A percentile compares a stretch with the other conserved stretches of the same genome.
Evolutionary conservation across 2,329 filamentous ascomycete genomes (phyloP).

Genomic region (Trichoderma brevicompactum): DNA sequence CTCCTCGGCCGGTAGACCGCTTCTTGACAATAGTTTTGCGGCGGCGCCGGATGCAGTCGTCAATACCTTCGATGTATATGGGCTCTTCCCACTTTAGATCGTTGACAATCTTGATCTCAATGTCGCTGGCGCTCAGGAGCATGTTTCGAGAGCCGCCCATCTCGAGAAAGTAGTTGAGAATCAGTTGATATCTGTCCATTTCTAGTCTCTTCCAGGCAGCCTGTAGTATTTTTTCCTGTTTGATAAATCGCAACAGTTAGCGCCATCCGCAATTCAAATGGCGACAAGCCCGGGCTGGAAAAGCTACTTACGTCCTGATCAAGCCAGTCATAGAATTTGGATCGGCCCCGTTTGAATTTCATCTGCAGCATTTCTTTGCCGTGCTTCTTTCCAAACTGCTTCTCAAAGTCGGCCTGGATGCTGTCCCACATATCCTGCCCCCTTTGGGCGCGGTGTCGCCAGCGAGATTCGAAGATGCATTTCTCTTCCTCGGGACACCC

Average conservation of each 20-base stretch:
- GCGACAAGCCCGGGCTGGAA: background rate
- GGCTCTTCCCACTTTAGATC: constrained; percentile 48
- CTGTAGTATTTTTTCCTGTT: constrained; percentile 47
- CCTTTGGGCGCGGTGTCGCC: constrained; percentile 50
- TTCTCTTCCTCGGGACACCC: constrained; percentile 54
- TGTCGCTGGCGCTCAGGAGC: constrained; percentile 54
- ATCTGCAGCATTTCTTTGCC: constrained; percentile 60
- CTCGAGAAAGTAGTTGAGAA: constrained; percentile 53
- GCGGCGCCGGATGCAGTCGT: constrained; percentile 46
- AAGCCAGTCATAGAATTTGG: constrained; percentile 55
- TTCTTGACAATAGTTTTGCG: constrained; percentile 45
- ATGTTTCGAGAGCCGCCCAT: constrained; percentile 54
- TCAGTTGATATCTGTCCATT: constrained; percentile 48
- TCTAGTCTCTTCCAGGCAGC: constrained; percentile 49
- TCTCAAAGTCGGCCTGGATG: constrained; percentile 51
- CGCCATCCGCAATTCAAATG: background rate
- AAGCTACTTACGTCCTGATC: constrained; percentile 52
- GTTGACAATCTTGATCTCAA: constrained; percentile 55
- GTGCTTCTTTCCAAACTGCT: constrained; percentile 42
- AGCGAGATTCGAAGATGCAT: constrained; percentile 55
- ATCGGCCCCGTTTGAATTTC: constrained; percentile 57
- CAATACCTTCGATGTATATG: constrained; percentile 47
- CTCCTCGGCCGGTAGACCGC: constrained; percentile 33
- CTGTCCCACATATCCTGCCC: constrained; percentile 64
- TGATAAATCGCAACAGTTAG: background rate